These are phyloP conservation scores for Mycena albidolilacea DNA, from an alignment of 768 basidiomycete genomes.

Conservation along the genomic window DNA sequence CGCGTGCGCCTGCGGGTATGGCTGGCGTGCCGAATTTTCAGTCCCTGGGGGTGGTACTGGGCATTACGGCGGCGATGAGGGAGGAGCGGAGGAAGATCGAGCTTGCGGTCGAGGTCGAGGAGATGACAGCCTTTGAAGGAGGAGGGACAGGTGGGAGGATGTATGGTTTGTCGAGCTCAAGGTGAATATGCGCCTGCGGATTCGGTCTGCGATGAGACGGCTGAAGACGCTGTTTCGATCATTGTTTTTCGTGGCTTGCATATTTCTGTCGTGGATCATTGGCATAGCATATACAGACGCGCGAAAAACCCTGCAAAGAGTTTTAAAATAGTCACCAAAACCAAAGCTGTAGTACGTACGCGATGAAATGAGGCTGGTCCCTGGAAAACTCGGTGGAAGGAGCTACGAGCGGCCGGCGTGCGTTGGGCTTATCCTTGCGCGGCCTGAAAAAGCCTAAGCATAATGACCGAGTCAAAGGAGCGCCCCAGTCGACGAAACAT, in stretches of 20 bases:
- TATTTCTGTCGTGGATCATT: neutral
- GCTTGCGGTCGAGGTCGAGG: too few species aligned
- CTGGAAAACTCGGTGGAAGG: too few species aligned
- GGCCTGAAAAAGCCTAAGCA: too few species aligned
- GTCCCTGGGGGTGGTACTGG: constrained; percentile 22
- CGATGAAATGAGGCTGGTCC: too few species aligned
- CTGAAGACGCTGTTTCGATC: constrained; percentile 21
- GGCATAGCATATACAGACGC: too few species aligned
- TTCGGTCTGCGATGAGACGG: constrained; percentile 11
- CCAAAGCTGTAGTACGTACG: too few species aligned
- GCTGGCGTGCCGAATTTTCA: constrained; percentile 32
- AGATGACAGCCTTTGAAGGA: neutral
- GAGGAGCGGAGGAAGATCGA: constrained; percentile 7
- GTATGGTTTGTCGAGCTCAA: constrained; percentile 1
- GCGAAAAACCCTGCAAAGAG: too few species aligned
- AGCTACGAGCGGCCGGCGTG: too few species aligned
- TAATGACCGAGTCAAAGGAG: too few species aligned
- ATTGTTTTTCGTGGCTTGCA: neutral
- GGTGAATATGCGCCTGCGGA: neutral
- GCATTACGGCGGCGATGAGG: neutral
- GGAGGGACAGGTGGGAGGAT: neutral
- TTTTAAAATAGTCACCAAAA: too few species aligned
- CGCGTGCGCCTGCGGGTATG: constrained; percentile 27
- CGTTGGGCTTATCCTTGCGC: too few species aligned
- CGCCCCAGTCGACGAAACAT: too few species aligned